Conservation (phyloP, 2,329 filamentous ascomycete genomes). For the Monilinia fructicola region DNA sequence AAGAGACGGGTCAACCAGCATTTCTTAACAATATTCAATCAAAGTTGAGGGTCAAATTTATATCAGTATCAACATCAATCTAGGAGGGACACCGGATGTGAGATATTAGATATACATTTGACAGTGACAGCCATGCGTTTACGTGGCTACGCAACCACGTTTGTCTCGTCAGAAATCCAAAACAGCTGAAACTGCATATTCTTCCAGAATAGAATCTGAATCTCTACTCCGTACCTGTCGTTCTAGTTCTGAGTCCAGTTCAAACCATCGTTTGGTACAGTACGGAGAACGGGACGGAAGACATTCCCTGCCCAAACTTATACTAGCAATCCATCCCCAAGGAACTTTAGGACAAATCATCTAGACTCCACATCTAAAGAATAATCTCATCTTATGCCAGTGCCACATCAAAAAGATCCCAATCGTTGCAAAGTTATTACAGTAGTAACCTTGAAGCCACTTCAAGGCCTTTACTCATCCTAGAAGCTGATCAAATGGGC, state of each 20-base stretch:
- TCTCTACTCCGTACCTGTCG: not conserved
- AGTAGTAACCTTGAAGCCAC: not conserved
- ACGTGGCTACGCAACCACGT: not conserved
- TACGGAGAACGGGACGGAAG: not conserved
- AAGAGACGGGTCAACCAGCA: not conserved
- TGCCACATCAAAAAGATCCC: not conserved
- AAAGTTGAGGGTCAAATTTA: not conserved
- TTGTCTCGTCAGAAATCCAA: not conserved
- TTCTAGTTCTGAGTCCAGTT: not conserved
- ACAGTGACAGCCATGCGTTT: not conserved
- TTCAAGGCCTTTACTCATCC: slow-evolving; percentile 6
- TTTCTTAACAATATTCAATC: not conserved
- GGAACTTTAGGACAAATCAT: slow-evolving; percentile 2
- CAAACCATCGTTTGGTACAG: not conserved
- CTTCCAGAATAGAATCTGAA: not conserved
- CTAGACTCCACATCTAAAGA: not conserved
- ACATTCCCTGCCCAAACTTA: not conserved
- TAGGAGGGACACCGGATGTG: not conserved
- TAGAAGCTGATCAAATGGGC: not conserved
- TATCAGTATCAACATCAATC: not conserved
- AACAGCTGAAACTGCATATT: not conserved
- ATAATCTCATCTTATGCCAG: slow-evolving; percentile 15
- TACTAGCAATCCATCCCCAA: not conserved
- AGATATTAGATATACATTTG: not conserved
- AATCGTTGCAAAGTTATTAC: not conserved